Evolutionary conservation across 495 filamentous ascomycete species (phyloP).

Genomic region (Zalerion maritima): DNA sequence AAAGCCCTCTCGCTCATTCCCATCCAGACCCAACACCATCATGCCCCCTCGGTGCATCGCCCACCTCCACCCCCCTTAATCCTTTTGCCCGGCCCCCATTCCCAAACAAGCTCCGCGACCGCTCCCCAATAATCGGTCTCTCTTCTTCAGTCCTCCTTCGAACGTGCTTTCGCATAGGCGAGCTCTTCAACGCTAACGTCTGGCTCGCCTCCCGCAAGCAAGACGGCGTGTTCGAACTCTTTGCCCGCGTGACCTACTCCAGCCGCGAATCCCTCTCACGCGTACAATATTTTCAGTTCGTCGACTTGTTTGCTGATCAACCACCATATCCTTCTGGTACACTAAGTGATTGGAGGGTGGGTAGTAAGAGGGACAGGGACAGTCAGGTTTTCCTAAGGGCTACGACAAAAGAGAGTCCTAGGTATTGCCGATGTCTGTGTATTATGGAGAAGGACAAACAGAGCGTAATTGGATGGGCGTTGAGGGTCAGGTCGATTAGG

Average conservation of each 20-base stretch:
- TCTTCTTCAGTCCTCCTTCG: slow-evolving; percentile 31
- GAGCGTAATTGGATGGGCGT: slow-evolving; percentile 21
- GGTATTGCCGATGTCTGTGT: slow-evolving; percentile 39
- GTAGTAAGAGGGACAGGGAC: slow-evolving; percentile 32
- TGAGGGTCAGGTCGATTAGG: slow-evolving; percentile 38
- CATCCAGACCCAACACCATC: neutral
- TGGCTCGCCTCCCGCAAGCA: too few species aligned
- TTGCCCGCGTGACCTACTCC: slow-evolving; percentile 39
- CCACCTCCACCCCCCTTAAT: slow-evolving; percentile 7
- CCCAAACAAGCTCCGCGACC: slow-evolving; percentile 31
- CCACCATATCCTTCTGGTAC: slow-evolving; percentile 36
- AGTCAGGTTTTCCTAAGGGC: slow-evolving; percentile 27
- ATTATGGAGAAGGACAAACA: slow-evolving; percentile 30
- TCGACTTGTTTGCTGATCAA: slow-evolving; percentile 42
- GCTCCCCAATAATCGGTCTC: slow-evolving; percentile 36
- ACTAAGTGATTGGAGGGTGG: slow-evolving; percentile 32
- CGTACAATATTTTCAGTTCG: slow-evolving; percentile 44
- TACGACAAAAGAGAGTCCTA: slow-evolving; percentile 11
- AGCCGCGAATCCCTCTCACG: slow-evolving; percentile 24
- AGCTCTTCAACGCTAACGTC: slow-evolving; percentile 38
- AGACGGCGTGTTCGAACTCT: slow-evolving; percentile 41
- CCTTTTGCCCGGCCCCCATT: slow-evolving; percentile 35
- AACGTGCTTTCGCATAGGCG: slow-evolving; percentile 47
- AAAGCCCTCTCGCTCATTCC: neutral
- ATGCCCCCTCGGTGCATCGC: neutral